A percentile compares a stretch with the other conserved stretches of the same genome.
Conservation (phyloP, 2,329 filamentous ascomycete species). For the Eutypella sp. region DNA sequence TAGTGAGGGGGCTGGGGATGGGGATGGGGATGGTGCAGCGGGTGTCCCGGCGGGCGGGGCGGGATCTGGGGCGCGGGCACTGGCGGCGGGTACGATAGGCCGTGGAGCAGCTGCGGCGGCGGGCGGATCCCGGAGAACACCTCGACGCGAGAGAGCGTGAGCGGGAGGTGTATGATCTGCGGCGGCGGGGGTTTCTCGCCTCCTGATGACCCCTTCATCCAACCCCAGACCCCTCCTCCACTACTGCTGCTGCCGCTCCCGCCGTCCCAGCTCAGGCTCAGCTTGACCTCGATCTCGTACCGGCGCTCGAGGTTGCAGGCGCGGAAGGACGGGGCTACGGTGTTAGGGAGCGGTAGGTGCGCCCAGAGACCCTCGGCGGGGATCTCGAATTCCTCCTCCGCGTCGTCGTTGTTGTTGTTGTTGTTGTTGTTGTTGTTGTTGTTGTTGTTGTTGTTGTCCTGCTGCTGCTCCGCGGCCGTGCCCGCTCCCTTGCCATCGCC, state of each 20-base stretch:
- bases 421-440: slow-evolving; percentile 15
- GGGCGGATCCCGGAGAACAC: slow-evolving; percentile 87
- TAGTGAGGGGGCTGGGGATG: slow-evolving; percentile 7
- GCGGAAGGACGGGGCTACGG: slow-evolving; percentile 78
- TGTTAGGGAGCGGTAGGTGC: slow-evolving; percentile 68
- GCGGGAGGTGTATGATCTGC: slow-evolving; percentile 73
- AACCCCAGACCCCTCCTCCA: not conserved
- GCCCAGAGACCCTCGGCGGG: slow-evolving; percentile 67
- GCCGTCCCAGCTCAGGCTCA: slow-evolving; percentile 69
- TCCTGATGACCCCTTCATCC: not conserved
- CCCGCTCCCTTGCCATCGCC: too few species aligned
- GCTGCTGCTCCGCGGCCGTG: too few species aligned
- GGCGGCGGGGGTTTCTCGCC: slow-evolving; percentile 33
- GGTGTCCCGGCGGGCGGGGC: slow-evolving; percentile 24
- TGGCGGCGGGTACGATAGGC: too few species aligned
- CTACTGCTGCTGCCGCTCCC: slow-evolving; percentile 21
- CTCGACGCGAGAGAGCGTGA: slow-evolving; percentile 68
- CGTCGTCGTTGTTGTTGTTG: slow-evolving; percentile 52
- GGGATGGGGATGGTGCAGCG: slow-evolving; percentile 35
- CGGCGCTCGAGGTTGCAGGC: slow-evolving; percentile 80
- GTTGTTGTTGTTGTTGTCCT: not conserved
- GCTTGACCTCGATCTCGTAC: slow-evolving; percentile 78
- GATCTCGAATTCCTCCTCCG: slow-evolving; percentile 56
- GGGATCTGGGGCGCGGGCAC: slow-evolving; percentile 16
- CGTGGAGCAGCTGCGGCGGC: slow-evolving; percentile 69